Evolutionary conservation across 306 rosid species (phyloP), one percentile per base, ranked within the genome.

Genomic region (Senna siamea): DNA sequence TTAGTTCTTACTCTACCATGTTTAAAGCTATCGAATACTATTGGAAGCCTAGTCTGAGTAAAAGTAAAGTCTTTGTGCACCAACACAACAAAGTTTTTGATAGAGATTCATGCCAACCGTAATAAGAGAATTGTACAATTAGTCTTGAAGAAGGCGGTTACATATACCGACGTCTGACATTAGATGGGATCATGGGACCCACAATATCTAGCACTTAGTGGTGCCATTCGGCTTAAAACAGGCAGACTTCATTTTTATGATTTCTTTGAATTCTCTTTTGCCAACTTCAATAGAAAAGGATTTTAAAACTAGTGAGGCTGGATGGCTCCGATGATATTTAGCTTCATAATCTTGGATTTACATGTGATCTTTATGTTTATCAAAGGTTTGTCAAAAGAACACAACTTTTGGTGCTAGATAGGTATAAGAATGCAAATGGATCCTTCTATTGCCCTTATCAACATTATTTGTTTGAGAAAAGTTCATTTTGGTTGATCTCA

Each of bases 1-100:
- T 47, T 38, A 61, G 12, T 19, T 11, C 17, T 3, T 44, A 38
- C 9, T 22, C 73, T 28, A 53, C 20, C 67, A 11, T 13, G 28
- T 70, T 71, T 9, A 32, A 70, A 69, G 53, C 43, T 53, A 72
- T 62, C 7, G 10, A 38, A 13, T 62, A 4, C 41, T 28, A 78
- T 19, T 10, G 57, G 8, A 19, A 57, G 50, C 9, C 70, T 48
- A 28, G 28, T 47, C 66, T 61, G 72, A 51, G 50, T 41, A 56
- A 14, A 61, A 51, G 7, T 77, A 32, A 51, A 51, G 50, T 13
- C 41, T 23, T 40, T 60, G 38, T 51, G 50, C 50, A 23, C 23
- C 44, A 63, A 38, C 41, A 26, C 47, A 68, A 59, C 54, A 26
- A 20, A 35, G 53, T 34, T 43, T 34, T n/a, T 32, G 40, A 37